A percentile compares a stretch with the other conserved stretches of the same genome.
phyloP scores from a whole-genome alignment of 768 basidiomycete species.

The Coprinellus aureogranulatus region DNA sequence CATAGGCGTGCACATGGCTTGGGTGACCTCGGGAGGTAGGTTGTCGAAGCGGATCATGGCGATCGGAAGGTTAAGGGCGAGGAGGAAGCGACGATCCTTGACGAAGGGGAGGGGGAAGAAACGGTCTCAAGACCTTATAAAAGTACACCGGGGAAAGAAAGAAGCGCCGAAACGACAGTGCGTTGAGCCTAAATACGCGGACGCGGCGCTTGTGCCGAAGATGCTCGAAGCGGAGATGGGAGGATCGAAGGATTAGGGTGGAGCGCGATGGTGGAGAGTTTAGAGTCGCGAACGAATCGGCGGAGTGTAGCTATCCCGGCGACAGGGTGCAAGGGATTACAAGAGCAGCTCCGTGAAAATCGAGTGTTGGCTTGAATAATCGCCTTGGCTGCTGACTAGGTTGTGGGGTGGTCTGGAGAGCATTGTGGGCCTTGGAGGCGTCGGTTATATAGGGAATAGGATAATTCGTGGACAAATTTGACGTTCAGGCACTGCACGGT shows the following conservation, averaged over 20 bases:
- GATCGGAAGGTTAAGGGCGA: not conserved
- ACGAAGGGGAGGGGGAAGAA: not conserved
- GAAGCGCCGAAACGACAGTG: no score
- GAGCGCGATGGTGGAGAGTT: not conserved
- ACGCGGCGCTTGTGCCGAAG: not conserved
- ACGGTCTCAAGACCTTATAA: no score
- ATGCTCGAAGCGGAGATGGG: not conserved
- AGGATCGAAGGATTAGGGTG: not conserved
- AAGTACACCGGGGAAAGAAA: not conserved
- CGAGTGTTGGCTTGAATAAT: not conserved
- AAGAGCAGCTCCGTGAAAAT: not conserved
- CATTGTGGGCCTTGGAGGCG: not conserved
- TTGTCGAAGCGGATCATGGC: slow-evolving; percentile 78
- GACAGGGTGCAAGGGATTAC: not conserved
- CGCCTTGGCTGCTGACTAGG: not conserved
- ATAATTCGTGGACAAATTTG: not conserved
- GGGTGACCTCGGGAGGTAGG: slow-evolving; percentile 71
- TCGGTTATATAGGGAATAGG: not conserved
- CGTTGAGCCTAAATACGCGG: no score
- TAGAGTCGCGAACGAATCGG: not conserved
- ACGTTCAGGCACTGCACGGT: not conserved
- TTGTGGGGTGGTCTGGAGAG: no score
- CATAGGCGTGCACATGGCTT: slow-evolving; percentile 86
- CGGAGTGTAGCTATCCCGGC: not conserved
- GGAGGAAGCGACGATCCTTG: not conserved